These are phyloP conservation scores for Globisporangium solare DNA, from an alignment of 352 stramenopile genomes.

Conservation along the genomic window DNA sequence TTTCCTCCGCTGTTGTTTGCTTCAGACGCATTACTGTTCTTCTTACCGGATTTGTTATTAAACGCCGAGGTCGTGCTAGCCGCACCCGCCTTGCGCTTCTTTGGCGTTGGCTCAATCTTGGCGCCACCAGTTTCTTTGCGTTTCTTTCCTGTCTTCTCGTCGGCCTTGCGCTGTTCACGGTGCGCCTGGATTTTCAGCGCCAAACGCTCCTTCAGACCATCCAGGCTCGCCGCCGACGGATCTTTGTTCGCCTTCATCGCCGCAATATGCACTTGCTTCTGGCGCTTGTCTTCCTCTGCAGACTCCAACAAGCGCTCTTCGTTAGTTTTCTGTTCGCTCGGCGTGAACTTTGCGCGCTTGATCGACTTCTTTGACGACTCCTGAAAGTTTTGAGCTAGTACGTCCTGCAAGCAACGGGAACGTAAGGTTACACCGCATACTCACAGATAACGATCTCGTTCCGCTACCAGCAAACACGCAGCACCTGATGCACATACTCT, in stretches of 20 bases:
- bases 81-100: constrained; percentile 53
- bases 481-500: constrained; percentile 28
- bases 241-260: constrained; percentile 35
- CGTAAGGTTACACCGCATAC: too few species aligned
- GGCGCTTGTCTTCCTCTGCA: constrained; percentile 41
- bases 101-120: constrained; percentile 30
- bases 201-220: constrained; percentile 63
- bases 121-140: constrained; percentile 22
- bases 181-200: constrained; percentile 66
- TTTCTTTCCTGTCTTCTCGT: constrained; percentile 61
- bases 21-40: constrained; percentile 11
- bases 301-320: constrained; percentile 44
- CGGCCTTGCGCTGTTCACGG: constrained; percentile 66
- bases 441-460: too few species aligned
- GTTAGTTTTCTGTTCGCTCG: constrained; percentile 58
- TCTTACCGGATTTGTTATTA: constrained; percentile 34
- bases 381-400: constrained; percentile 48
- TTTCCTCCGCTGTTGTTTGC: constrained; percentile 11
- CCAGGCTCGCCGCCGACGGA: constrained; percentile 37
- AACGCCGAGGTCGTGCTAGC: constrained; percentile 24
- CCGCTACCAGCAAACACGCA: neutral
- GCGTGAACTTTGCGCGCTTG: constrained; percentile 74
- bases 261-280: constrained; percentile 29
- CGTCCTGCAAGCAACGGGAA: constrained; percentile 24
- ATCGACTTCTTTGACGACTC: constrained; percentile 51